Conservation (phyloP, 2,329 filamentous ascomycete genomes). For the Metarhizium brunneum region DNA sequence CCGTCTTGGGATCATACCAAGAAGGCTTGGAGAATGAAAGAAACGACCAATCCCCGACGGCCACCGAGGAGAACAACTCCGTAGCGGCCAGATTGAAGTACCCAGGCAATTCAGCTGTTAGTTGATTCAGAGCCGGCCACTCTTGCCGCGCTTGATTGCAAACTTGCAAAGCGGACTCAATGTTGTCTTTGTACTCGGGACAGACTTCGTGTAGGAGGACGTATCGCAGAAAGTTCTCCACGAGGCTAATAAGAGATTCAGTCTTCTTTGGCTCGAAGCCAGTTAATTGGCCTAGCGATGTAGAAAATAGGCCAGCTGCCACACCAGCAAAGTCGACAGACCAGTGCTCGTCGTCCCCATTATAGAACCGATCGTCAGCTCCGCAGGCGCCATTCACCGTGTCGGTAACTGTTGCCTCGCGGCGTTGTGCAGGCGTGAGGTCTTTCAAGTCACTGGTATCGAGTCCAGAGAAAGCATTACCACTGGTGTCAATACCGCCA, state of each 20-base stretch:
- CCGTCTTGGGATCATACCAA: slow-evolving; percentile 29
- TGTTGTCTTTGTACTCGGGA: slow-evolving; percentile 62
- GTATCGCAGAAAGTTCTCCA: slow-evolving; percentile 85
- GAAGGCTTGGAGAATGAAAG: slow-evolving; percentile 22
- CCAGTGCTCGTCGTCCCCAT: slow-evolving; percentile 50
- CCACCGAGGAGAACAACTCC: slow-evolving; percentile 47
- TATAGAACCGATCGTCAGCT: slow-evolving; percentile 36
- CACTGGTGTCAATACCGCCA: slow-evolving; percentile 62
- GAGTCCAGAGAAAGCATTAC: slow-evolving; percentile 51
- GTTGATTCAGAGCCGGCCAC: slow-evolving; percentile 47
- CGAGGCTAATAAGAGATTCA: slow-evolving; percentile 50
- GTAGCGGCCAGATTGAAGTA: slow-evolving; percentile 71
- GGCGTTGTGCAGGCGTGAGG: slow-evolving; percentile 53
- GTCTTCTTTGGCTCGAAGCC: slow-evolving; percentile 47
- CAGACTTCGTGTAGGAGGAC: slow-evolving; percentile 78
- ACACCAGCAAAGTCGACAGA: slow-evolving; percentile 73
- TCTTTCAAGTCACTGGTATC: slow-evolving; percentile 42
- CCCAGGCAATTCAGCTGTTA: slow-evolving; percentile 55
- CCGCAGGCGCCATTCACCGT: slow-evolving; percentile 41
- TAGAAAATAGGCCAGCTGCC: slow-evolving; percentile 69
- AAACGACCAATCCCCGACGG: slow-evolving; percentile 21
- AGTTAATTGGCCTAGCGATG: slow-evolving; percentile 42
- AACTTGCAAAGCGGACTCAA: slow-evolving; percentile 55
- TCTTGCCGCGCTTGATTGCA: slow-evolving; percentile 61
- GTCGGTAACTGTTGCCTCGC: slow-evolving; percentile 54